Evolutionary conservation across 2,329 filamentous ascomycete genomes (phyloP), one percentile per base, ranked within the genome.

Genomic region (Mycosphaerella arachidis): DNA sequence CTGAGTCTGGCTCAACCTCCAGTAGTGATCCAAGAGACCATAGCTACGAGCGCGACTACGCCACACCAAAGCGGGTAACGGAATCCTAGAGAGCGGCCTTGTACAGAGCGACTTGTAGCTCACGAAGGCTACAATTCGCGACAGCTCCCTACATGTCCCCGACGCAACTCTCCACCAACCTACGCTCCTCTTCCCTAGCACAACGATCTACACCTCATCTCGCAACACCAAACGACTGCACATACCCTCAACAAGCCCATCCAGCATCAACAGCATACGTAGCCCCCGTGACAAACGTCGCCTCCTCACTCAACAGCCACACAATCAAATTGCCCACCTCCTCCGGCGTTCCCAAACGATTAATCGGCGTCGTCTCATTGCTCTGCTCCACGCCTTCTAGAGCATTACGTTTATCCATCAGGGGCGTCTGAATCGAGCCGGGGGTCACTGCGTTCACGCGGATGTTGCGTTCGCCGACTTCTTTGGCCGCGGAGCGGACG

Each of bases 181-280:
- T 35, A 35, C 31, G 31, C 31, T 9, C 31, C 31, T 8, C 31
- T 5, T 5, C 31, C 31, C 7, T 12, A 35, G 31, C 31, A 35
- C 31, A 35, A 35, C 31, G 12, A 35, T 12, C 31, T 12, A 35
- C 7, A 2, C 31, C 31, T 35, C 12, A 35, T 12, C 31, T 12
- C 31, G 12, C 31, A 2, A 8, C 31, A 35, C 31, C 4, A 35
- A 35, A 8, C 31, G 24, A 24, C 3, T 24, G 1, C 31, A 2
- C 31, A 43, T 13, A 3, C 9, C 46, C 33, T 46, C 43, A 68
- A 53, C 65, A 67, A 46, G 63, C 67, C 68, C 67, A 70, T 3
- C 66, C 79, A 6, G 80, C 80, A 66, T 82, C 80, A 29, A 82
- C 77, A 56, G 72, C 75, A 57, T 80, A 74, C 3, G 78, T 76